Evolutionary conservation across 176 grass and related monocot species (phyloP).

Genomic region (Echinochloa phyllopogon): DNA sequence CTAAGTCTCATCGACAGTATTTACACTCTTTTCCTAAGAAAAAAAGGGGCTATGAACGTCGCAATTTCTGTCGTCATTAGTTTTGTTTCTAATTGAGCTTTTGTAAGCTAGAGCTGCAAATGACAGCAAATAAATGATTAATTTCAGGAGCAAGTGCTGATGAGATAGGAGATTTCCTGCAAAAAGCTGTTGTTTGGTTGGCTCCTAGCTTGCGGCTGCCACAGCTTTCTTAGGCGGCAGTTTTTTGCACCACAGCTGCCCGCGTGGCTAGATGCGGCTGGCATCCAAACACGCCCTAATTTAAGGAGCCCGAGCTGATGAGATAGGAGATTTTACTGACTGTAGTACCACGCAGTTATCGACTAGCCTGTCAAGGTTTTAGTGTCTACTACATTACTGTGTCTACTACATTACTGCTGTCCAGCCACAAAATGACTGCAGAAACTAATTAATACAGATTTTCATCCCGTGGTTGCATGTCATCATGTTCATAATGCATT

Average conservation of each 20-base stretch:
- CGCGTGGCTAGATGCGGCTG: too few relatives aligned
- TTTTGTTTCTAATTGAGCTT: background rate
- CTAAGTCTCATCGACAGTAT: too few relatives aligned
- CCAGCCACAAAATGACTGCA: background rate
- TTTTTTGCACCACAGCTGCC: too few relatives aligned
- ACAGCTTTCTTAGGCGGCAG: too few relatives aligned
- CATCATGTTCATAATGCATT: background rate
- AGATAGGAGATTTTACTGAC: too few relatives aligned
- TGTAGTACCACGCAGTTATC: too few relatives aligned
- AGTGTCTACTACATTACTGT: background rate
- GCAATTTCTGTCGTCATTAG: background rate
- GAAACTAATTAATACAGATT: conserved; percentile 12
- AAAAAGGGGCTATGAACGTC: background rate
- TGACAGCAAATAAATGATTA: background rate
- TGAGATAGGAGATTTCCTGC: background rate
- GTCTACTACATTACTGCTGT: background rate
- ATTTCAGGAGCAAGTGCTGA: background rate
- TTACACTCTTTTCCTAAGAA: too few relatives aligned
- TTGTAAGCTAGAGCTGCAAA: background rate
- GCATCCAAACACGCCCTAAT: too few relatives aligned
- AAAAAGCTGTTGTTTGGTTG: too few relatives aligned
- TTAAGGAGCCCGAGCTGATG: conserved; percentile 6
- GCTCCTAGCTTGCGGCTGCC: too few relatives aligned
- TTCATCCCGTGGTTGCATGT: background rate
- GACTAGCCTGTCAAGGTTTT: too few relatives aligned